phyloP scores from a whole-genome alignment of 2,329 filamentous ascomycete genomes.

The Leptosphaerulina australis region DNA sequence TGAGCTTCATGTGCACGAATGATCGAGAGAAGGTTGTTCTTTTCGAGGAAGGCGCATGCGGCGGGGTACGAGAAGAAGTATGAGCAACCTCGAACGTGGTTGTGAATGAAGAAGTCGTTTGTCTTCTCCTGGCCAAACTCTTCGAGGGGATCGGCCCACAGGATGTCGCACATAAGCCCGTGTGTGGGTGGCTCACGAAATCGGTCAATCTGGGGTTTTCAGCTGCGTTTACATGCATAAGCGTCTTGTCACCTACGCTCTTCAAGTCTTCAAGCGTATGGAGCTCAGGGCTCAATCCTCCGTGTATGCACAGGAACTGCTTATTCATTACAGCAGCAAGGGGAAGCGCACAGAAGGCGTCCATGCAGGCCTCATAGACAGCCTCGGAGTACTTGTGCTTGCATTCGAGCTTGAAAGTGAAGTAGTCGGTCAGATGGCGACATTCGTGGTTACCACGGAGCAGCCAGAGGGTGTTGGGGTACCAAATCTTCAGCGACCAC shows the following conservation, averaged over 20 bases:
- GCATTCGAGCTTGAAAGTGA: constrained; percentile 99
- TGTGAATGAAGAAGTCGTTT: constrained; percentile 96
- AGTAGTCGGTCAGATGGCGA: constrained; percentile 98
- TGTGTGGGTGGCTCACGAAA: constrained; percentile 98
- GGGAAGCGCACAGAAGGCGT: constrained; percentile 93
- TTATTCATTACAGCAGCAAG: constrained; percentile 99
- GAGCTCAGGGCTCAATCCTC: constrained; percentile 91
- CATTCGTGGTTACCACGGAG: constrained; percentile 98
- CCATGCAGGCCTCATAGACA: constrained; percentile 97
- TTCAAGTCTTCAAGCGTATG: constrained; percentile 95
- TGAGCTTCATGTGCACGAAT: constrained; percentile 98
- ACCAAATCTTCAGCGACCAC: constrained; percentile 99
- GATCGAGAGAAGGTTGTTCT: constrained; percentile 96
- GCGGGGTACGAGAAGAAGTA: constrained; percentile 99
- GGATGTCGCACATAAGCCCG: constrained; percentile 97
- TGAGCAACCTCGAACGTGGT: constrained; percentile 96
- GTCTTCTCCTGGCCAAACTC: constrained; percentile 99
- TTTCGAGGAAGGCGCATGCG: constrained; percentile 95
- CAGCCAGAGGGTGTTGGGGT: constrained; percentile 95
- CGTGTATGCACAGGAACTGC: constrained; percentile 98
- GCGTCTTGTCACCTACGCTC: constrained; percentile 63
- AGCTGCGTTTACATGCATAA: constrained; percentile 18
- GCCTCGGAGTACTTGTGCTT: constrained; percentile 99
- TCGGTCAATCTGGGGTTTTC: constrained; percentile 76
- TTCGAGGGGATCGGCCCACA: constrained; percentile 97